Evolutionary conservation across 768 basidiomycete species (phyloP).

Genomic region (Filobasidium floriforme): DNA sequence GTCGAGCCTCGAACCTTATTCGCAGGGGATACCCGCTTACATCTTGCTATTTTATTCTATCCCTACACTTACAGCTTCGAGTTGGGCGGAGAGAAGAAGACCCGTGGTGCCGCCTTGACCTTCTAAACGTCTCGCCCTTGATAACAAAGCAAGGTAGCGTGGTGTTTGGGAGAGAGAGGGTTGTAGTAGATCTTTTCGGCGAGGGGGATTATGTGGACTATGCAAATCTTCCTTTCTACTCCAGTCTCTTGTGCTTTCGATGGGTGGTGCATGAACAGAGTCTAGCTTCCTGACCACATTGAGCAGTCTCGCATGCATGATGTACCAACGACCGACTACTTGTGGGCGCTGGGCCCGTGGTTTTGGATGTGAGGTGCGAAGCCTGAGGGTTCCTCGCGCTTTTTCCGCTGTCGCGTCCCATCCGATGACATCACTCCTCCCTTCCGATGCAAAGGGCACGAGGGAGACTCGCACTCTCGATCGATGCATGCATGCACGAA

Average conservation of each 20-base stretch:
- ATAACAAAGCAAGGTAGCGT: background rate
- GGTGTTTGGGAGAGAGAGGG: background rate
- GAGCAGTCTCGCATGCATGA: no score
- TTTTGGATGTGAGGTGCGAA: no score
- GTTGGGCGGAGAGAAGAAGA: constrained; percentile 99
- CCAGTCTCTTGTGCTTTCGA: background rate
- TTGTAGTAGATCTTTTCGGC: background rate
- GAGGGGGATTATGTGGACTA: constrained; percentile 6
- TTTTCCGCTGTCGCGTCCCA: background rate
- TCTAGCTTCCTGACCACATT: no score
- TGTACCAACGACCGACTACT: no score
- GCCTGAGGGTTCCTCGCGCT: background rate
- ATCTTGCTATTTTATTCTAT: background rate
- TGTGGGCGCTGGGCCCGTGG: no score
- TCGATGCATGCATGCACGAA: no score
- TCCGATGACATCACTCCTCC: background rate
- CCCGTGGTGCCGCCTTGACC: constrained; percentile 88
- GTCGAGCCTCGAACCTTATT: constrained; percentile 42
- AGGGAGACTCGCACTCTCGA: background rate
- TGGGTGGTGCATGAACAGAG: no score
- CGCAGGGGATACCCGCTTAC: background rate
- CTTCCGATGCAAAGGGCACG: background rate
- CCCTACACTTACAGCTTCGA: constrained; percentile 63
- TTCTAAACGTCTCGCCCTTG: constrained; percentile 49
- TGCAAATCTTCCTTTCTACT: constrained; percentile 4